Conservation (phyloP, 257 asterid species). For the Solanum arcanum region DNA sequence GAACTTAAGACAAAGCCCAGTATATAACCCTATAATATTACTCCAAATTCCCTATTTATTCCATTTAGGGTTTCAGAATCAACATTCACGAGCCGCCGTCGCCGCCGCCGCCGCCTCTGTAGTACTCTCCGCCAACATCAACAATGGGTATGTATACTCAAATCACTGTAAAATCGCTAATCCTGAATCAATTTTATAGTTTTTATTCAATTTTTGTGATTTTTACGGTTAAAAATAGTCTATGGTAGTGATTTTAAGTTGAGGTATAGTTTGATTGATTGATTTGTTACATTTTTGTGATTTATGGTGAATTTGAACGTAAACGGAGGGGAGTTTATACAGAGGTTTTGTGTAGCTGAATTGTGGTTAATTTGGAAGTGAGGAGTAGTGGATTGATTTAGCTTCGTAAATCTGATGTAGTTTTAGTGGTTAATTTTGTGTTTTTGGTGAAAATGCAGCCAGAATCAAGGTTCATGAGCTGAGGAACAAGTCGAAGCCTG, state of each 20-base stretch:
- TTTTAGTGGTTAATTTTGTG: background rate
- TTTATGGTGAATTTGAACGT: background rate
- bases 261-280: background rate
- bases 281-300: background rate
- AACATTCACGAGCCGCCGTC: background rate
- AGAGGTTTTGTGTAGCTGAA: background rate
- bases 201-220: background rate
- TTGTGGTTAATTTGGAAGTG: background rate
- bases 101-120: background rate
- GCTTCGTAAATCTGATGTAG: background rate
- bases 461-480: slow-evolving; percentile 64
- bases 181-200: background rate
- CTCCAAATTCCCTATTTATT: background rate
- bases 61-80: background rate
- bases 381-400: background rate
- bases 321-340: background rate
- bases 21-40: background rate
- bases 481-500: slow-evolving; percentile 40
- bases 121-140: background rate
- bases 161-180: background rate
- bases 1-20: background rate
- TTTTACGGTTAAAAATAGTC: background rate
- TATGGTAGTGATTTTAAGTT: background rate
- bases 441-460: slow-evolving; percentile 17
- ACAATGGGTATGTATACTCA: slow-evolving; percentile 1